Evolutionary conservation across 78 protist genomes (phyloP).

Genomic region (Dictyostelium purpureum): DNA sequence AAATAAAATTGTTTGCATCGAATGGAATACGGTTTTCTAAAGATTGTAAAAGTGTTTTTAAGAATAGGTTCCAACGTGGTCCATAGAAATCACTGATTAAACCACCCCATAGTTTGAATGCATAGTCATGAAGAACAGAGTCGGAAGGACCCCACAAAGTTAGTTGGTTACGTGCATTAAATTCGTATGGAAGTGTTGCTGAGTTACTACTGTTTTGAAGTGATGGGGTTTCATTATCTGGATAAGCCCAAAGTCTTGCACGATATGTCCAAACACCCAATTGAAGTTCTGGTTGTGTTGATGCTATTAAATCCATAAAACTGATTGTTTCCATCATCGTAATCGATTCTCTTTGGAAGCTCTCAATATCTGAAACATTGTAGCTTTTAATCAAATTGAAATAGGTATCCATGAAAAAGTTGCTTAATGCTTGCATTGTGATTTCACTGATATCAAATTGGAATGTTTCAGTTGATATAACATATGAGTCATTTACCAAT

Average conservation of each 20-base stretch:
- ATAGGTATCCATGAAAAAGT: background rate
- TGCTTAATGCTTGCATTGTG: slow-evolving; percentile 41
- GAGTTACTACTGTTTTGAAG: background rate
- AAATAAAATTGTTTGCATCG: background rate
- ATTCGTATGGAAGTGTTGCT: slow-evolving; percentile 21
- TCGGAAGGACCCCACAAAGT: slow-evolving; percentile 76
- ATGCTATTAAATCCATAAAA: slow-evolving; percentile 14
- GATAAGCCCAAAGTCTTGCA: slow-evolving; percentile 28
- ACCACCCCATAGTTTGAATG: slow-evolving; percentile 79
- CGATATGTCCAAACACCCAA: slow-evolving; percentile 43
- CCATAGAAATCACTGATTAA: slow-evolving; percentile 26
- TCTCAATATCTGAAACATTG: background rate
- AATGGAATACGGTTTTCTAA: background rate
- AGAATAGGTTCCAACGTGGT: slow-evolving; percentile 28
- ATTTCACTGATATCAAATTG: slow-evolving; percentile 35
- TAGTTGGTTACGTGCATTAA: slow-evolving; percentile 77
- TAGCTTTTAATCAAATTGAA: background rate
- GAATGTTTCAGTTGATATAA: background rate
- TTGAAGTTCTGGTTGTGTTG: background rate
- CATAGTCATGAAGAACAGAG: slow-evolving; percentile 72
- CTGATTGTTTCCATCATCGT: background rate
- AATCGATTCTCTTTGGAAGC: background rate
- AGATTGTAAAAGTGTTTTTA: background rate
- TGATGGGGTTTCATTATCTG: background rate
- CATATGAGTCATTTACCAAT: background rate